Conservation (phyloP, 2,329 filamentous ascomycete genomes). For the Curvularia verruculosa region DNA sequence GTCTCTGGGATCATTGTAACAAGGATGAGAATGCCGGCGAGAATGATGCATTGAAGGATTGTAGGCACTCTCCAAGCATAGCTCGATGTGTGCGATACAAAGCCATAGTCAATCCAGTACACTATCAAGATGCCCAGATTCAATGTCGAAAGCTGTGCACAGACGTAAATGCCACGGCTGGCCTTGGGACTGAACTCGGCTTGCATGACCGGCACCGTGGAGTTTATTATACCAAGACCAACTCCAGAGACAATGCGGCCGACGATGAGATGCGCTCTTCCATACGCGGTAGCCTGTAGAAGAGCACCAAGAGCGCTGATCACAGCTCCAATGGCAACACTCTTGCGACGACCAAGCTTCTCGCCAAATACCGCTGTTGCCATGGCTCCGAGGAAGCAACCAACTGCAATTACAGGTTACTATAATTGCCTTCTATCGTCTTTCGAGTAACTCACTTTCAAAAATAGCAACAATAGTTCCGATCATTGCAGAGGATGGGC, state of each 20-base stretch:
- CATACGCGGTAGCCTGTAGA: constrained; percentile 22
- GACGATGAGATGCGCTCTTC: constrained; percentile 24
- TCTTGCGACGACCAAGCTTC: constrained; percentile 55
- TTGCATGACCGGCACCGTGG: constrained; percentile 23
- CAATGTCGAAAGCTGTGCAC: constrained; percentile 25
- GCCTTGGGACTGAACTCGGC: constrained; percentile 27
- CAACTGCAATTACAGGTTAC: constrained; percentile 31
- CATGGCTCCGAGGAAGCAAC: constrained; percentile 51
- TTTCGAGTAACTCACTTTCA: constrained; percentile 15
- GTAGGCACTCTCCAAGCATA: constrained; percentile 25
- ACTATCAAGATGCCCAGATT: constrained; percentile 25
- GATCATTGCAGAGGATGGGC: constrained; percentile 26
- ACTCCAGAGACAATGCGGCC: constrained; percentile 36
- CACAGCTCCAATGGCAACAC: constrained; percentile 20
- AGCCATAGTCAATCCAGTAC: constrained; percentile 27
- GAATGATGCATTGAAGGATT: constrained; percentile 20
- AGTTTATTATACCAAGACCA: constrained; percentile 33
- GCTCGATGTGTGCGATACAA: constrained; percentile 21
- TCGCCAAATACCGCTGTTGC: constrained; percentile 57
- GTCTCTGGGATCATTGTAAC: constrained; percentile 20
- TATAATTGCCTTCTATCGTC: not conserved
- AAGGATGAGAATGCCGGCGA: constrained; percentile 16
- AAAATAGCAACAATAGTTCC: constrained; percentile 29
- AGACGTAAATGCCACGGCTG: constrained; percentile 26
- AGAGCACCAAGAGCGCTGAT: constrained; percentile 23